A percentile compares a stretch with the other conserved stretches of the same genome.
These are phyloP conservation scores for Leptographium lundbergii DNA, from an alignment of 2,329 filamentous ascomycete genomes.

Conservation along the genomic window DNA sequence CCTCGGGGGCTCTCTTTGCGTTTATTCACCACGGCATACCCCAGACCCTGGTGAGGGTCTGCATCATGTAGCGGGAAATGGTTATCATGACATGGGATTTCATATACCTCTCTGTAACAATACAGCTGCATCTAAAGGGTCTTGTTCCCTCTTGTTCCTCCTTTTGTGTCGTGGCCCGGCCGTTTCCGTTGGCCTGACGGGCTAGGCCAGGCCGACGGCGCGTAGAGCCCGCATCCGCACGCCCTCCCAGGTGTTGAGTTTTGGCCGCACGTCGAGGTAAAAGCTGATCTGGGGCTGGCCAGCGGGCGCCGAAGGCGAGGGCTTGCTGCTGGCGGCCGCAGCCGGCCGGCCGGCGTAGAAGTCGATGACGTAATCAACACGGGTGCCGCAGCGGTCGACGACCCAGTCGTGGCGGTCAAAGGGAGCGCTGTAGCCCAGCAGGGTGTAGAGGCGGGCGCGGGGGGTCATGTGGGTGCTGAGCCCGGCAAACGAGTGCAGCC, in stretches of 20 bases:
- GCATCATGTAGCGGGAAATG: background rate
- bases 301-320: background rate
- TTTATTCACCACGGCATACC: background rate
- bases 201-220: constrained; percentile 34
- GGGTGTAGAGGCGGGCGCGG: constrained; percentile 66
- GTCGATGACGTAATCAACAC: constrained; percentile 92
- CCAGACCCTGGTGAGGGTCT: background rate
- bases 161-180: background rate
- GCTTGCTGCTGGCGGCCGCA: background rate
- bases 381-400: constrained; percentile 75
- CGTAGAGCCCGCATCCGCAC: constrained; percentile 50
- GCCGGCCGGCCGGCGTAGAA: constrained; percentile 67
- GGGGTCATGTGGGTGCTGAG: constrained; percentile 60
- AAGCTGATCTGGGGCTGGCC: constrained; percentile 35
- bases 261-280: constrained; percentile 55
- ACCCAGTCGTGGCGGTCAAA: constrained; percentile 98
- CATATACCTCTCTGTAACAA: background rate
- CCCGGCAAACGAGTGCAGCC: constrained; percentile 73
- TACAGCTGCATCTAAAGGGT: background rate
- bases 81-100: constrained; percentile 1
- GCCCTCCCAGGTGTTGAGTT: constrained; percentile 56
- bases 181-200: too few species aligned
- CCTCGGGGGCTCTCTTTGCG: background rate
- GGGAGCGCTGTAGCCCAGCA: constrained; percentile 78
- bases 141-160: too few species aligned